These are phyloP conservation scores for Boletus edulis DNA, from an alignment of 768 basidiomycete genomes.

Conservation along the genomic window DNA sequence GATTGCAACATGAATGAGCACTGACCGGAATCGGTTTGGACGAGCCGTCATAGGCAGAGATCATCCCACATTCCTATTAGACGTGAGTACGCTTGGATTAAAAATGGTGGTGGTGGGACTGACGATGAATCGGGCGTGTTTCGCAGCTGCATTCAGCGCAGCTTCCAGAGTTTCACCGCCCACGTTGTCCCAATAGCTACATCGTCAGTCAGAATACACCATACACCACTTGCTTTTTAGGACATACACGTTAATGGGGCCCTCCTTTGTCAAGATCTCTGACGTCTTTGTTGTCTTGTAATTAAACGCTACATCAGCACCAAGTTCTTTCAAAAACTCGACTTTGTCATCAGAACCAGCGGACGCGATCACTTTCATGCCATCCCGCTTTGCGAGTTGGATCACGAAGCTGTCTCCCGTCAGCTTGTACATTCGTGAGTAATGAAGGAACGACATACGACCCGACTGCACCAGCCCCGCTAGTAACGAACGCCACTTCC, in stretches of 20 bases:
- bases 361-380: slow-evolving; percentile 65
- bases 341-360: slow-evolving; percentile 78
- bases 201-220: background rate
- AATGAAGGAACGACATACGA: slow-evolving; percentile 37
- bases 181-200: slow-evolving; percentile 44
- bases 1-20: background rate
- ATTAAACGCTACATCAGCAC: slow-evolving; percentile 70
- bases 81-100: background rate
- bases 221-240: background rate
- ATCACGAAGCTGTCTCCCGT: slow-evolving; percentile 39
- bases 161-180: slow-evolving; percentile 59
- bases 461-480: slow-evolving; percentile 53
- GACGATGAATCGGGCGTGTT: slow-evolving; percentile 48
- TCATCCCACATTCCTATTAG: slow-evolving; percentile 33
- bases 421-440: background rate
- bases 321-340: slow-evolving; percentile 54
- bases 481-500: slow-evolving; percentile 48
- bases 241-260: slow-evolving; percentile 49
- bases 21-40: background rate
- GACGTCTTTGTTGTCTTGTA: slow-evolving; percentile 59
- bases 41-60: background rate
- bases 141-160: slow-evolving; percentile 46
- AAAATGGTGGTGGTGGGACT: background rate
- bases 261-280: slow-evolving; percentile 54
- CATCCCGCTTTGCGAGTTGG: slow-evolving; percentile 50